phyloP scores from a whole-genome alignment of 257 asterid species.

The Voacanga thouarsii region DNA sequence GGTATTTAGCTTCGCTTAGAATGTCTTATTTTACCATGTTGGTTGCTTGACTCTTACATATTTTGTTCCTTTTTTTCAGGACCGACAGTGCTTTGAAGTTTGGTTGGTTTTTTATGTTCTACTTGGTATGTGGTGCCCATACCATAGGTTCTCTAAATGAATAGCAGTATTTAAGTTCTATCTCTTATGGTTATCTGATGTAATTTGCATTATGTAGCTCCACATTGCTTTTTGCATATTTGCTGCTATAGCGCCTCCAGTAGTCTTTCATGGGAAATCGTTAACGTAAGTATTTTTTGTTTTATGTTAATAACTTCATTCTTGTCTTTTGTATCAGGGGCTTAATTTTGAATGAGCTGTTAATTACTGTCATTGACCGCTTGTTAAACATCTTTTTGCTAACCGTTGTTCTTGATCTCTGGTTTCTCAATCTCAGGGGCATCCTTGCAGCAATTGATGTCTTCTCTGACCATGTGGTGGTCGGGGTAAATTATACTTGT shows the following conservation, averaged over 20 bases:
- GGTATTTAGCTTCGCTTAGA: conserved; percentile 40
- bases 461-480: conserved; percentile 71
- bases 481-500: conserved; percentile 70
- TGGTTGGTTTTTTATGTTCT: conserved; percentile 89
- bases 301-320: background rate
- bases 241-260: conserved; percentile 99
- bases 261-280: conserved; percentile 81
- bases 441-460: conserved; percentile 97
- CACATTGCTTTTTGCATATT: conserved; percentile 90
- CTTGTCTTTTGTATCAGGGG: background rate
- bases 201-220: conserved; percentile 51
- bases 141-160: background rate
- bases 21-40: background rate
- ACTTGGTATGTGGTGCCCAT: conserved; percentile 52
- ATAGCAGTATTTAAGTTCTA: background rate
- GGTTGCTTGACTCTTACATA: conserved; percentile 1
- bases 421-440: conserved; percentile 54
- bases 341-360: background rate
- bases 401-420: background rate
- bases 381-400: background rate
- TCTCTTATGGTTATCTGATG: conserved; percentile 8
- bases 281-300: conserved; percentile 55
- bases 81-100: conserved; percentile 93
- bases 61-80: conserved; percentile 44
- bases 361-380: background rate